Percentiles rank a stretch among this genome's conserved stretches.
These are phyloP conservation scores for Fonticula alba DNA, from an alignment of 78 protist genomes.

Conservation along the genomic window DNA sequence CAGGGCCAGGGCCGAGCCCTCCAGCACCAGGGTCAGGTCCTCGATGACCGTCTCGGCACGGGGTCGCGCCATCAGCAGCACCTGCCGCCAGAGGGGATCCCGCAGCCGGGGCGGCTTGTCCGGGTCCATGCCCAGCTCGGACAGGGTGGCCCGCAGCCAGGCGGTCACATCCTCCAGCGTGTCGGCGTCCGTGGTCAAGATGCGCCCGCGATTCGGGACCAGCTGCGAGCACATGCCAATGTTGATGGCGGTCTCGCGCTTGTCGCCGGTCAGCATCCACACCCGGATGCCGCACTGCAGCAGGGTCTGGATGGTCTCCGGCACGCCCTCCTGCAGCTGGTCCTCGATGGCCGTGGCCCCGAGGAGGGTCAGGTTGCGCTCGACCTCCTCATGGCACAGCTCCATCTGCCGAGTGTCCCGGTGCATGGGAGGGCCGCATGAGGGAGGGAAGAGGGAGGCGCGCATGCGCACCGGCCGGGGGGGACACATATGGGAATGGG, in stretches of 20 bases:
- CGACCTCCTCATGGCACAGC: not conserved
- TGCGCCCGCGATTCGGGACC: no score
- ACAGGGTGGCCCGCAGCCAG: no score
- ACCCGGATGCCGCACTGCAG: slow-evolving; percentile 20
- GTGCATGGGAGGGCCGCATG: no score
- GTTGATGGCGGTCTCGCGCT: slow-evolving; percentile 90
- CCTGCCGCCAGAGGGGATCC: not conserved
- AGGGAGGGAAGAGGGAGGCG: no score
- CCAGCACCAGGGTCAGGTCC: not conserved
- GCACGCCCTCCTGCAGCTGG: slow-evolving; percentile 25
- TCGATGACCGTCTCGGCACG: not conserved
- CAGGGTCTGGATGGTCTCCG: slow-evolving; percentile 20
- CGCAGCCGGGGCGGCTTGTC: no score
- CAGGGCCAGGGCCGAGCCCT: not conserved
- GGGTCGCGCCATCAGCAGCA: not conserved
- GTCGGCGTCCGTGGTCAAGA: no score
- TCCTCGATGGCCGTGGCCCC: slow-evolving; percentile 70
- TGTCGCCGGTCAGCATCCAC: slow-evolving; percentile 90
- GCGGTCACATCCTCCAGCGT: no score
- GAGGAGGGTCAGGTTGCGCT: slow-evolving; percentile 20
- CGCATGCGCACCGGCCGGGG: no score
- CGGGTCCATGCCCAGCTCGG: no score
- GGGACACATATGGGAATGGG: no score
- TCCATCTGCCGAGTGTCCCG: no score
- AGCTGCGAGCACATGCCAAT: slow-evolving; percentile 76